These are phyloP conservation scores for Leccinum disarticulatum DNA, from an alignment of 768 basidiomycete genomes.

Conservation along the genomic window DNA sequence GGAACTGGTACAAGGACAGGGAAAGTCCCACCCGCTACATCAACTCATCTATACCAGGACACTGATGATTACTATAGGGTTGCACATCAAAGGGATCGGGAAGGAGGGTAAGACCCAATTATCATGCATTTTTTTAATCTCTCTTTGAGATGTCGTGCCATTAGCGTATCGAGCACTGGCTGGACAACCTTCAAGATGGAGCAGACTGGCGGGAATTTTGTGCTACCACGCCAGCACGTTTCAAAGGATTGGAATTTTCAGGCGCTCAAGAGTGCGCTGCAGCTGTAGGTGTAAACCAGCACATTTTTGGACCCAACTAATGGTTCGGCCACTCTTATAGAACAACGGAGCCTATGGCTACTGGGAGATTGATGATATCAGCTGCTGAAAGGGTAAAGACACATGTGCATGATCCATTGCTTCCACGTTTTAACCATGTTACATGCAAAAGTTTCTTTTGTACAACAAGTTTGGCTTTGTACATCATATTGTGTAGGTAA, in stretches of 20 bases:
- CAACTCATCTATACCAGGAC: not conserved
- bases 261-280: conserved; percentile 21
- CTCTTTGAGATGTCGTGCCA: not conserved
- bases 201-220: conserved; percentile 33
- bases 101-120: conserved; percentile 18
- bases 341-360: not conserved
- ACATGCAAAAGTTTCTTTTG: too few species aligned
- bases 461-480: too few species aligned
- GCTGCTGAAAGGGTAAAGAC: not conserved
- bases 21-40: conserved; percentile 8
- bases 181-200: conserved; percentile 30
- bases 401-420: not conserved
- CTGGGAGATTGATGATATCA: not conserved
- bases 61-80: conserved; percentile 11
- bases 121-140: not conserved
- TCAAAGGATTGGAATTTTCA: conserved; percentile 26
- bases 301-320: not conserved
- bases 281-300: not conserved
- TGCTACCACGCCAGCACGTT: conserved; percentile 31
- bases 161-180: conserved; percentile 31
- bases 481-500: too few species aligned
- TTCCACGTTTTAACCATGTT: too few species aligned
- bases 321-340: not conserved
- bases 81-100: conserved; percentile 23
- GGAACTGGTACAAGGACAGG: conserved; percentile 31